A percentile compares a stretch with the other conserved stretches of the same genome.
Conservation (phyloP, 2,329 filamentous ascomycete genomes). For the Albifimbria verrucaria region DNA sequence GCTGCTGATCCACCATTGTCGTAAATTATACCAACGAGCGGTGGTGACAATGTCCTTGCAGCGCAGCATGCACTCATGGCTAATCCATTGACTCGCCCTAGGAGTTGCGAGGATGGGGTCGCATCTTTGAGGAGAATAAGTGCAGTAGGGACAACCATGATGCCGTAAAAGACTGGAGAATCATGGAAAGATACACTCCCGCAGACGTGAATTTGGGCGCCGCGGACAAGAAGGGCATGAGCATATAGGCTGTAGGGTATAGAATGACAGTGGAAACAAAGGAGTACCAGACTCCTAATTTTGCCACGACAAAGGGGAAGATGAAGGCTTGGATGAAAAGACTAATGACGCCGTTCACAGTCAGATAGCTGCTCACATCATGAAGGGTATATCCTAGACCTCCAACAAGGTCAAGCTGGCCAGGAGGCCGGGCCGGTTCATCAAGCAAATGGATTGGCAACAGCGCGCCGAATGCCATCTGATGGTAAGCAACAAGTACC, state of each 20-base stretch:
- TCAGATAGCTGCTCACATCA: conserved; percentile 66
- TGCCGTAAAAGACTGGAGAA: conserved; percentile 66
- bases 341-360: conserved; percentile 67
- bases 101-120: conserved; percentile 55
- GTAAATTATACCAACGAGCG: conserved; percentile 65
- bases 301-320: conserved; percentile 62
- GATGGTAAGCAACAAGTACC: conserved; percentile 40
- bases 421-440: conserved; percentile 20
- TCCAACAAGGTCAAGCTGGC: conserved; percentile 44
- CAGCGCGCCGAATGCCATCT: conserved; percentile 41
- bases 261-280: conserved; percentile 63
- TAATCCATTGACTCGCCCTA: conserved; percentile 70
- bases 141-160: conserved; percentile 65
- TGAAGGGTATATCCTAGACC: conserved; percentile 65
- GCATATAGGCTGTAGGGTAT: conserved; percentile 65
- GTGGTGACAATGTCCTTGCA: conserved; percentile 66
- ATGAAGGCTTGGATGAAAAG: conserved; percentile 70
- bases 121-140: conserved; percentile 73
- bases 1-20: conserved; percentile 49
- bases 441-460: conserved; percentile 42
- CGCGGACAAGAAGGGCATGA: conserved; percentile 65
- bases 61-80: conserved; percentile 70
- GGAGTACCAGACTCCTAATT: conserved; percentile 64
- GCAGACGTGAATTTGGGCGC: conserved; percentile 54
- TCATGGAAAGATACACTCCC: conserved; percentile 63